A percentile compares a stretch with the other conserved stretches of the same genome.
Evolutionary conservation across 805 yeast species (phyloP).

Genomic region (Candida ponderosae): DNA sequence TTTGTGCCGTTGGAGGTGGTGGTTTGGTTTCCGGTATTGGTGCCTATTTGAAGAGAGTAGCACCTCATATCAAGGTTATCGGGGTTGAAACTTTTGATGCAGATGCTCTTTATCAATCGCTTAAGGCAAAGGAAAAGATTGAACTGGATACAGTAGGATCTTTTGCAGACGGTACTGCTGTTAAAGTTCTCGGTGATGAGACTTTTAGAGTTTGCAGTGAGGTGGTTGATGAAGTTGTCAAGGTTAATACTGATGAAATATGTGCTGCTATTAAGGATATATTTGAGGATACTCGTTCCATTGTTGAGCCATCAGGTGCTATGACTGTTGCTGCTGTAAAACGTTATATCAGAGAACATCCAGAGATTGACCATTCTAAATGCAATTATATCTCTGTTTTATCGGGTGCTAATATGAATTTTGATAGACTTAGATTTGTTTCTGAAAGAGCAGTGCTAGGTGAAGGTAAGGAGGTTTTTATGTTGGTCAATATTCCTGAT

Average conservation of each 20-base stretch:
- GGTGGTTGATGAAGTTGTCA: conserved; percentile 81
- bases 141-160: conserved; percentile 74
- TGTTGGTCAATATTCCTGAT: conserved; percentile 88
- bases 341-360: conserved; percentile 61
- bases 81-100: conserved; percentile 98
- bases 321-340: conserved; percentile 92
- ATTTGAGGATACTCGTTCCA: conserved; percentile 89
- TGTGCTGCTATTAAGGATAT: conserved; percentile 96
- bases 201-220: conserved; percentile 75
- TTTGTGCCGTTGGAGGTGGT: conserved; percentile 95
- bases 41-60: conserved; percentile 84
- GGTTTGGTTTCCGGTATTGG: conserved; percentile 91
- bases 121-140: conserved; percentile 46
- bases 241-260: conserved; percentile 86
- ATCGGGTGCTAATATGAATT: conserved; percentile 98
- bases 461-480: conserved; percentile 93
- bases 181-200: conserved; percentile 81
- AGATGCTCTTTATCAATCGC: conserved; percentile 76
- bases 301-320: conserved; percentile 97
- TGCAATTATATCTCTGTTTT: conserved; percentile 77
- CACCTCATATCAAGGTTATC: conserved; percentile 93
- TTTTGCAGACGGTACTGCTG: conserved; percentile 99
- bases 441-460: conserved; percentile 98
- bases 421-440: conserved; percentile 91
- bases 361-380: conserved; percentile 61